phyloP scores from a whole-genome alignment of 1,284 basidiomycete genomes.

The Leccinum griseonigrum region DNA sequence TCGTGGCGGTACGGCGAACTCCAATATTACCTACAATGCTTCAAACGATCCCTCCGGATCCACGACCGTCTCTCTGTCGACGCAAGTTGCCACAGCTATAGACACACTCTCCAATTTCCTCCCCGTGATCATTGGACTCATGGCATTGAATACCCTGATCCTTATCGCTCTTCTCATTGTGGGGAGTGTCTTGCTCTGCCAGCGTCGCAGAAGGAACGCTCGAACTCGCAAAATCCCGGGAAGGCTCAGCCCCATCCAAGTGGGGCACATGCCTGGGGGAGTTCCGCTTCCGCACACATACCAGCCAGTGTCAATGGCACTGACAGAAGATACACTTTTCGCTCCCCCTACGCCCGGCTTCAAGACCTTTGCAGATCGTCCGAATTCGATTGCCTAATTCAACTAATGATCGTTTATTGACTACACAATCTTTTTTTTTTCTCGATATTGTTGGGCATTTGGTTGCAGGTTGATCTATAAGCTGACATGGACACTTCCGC shows the following conservation, averaged over 20 bases:
- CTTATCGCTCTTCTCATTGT: slow-evolving; percentile 53
- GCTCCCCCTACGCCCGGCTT: slow-evolving; percentile 59
- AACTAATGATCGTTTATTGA: neutral
- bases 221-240: slow-evolving; percentile 43
- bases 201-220: slow-evolving; percentile 35
- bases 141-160: slow-evolving; percentile 70
- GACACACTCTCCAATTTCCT: slow-evolving; percentile 60
- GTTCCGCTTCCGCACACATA: slow-evolving; percentile 43
- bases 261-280: slow-evolving; percentile 18
- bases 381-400: slow-evolving; percentile 44
- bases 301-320: slow-evolving; percentile 72
- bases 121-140: slow-evolving; percentile 66
- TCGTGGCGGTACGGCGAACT: slow-evolving; percentile 60
- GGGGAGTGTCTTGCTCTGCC: slow-evolving; percentile 51
- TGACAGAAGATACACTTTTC: slow-evolving; percentile 71
- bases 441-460: slow-evolving; percentile 3
- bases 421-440: neutral
- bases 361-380: slow-evolving; percentile 41
- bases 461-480: slow-evolving; percentile 2
- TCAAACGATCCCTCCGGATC: slow-evolving; percentile 45
- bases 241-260: slow-evolving; percentile 54
- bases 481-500: slow-evolving; percentile 10
- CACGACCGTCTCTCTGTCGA: slow-evolving; percentile 49
- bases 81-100: slow-evolving; percentile 53
- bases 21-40: slow-evolving; percentile 66